phyloP scores from a whole-genome alignment of 495 filamentous ascomycete species.

The Jackrogersella minutella region DNA sequence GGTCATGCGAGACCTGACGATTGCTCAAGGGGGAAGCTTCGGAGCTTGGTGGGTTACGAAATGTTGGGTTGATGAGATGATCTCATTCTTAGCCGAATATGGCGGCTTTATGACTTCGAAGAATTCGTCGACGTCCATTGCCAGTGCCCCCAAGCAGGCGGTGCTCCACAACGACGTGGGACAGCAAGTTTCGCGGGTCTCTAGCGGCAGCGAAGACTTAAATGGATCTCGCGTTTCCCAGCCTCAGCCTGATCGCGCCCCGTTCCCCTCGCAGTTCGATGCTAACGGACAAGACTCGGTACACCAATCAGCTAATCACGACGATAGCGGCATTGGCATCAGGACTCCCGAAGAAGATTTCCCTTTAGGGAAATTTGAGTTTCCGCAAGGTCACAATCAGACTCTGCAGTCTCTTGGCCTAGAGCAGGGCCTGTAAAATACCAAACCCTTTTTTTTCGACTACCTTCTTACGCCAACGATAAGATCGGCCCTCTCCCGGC shows the following conservation, averaged over 20 bases:
- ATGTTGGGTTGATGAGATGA: constrained; percentile 96
- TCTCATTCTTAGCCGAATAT: constrained; percentile 87
- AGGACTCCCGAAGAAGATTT: constrained; percentile 67
- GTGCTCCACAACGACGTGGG: constrained; percentile 35
- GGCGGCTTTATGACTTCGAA: constrained; percentile 84
- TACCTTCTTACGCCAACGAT: not conserved
- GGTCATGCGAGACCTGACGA: constrained; percentile 80
- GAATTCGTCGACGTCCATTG: constrained; percentile 7
- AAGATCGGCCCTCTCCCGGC: not conserved
- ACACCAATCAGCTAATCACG: constrained; percentile 52
- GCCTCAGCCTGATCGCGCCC: constrained; percentile 53
- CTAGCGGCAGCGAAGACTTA: constrained; percentile 56
- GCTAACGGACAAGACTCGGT: constrained; percentile 40
- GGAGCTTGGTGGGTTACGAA: constrained; percentile 99
- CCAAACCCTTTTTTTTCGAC: not conserved
- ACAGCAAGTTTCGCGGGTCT: constrained; percentile 52
- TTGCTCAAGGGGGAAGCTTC: constrained; percentile 83
- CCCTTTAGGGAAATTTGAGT: constrained; percentile 61
- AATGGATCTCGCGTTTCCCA: constrained; percentile 46
- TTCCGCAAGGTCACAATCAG: constrained; percentile 31
- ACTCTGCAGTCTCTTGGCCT: constrained; percentile 16
- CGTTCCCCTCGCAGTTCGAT: constrained; percentile 49
- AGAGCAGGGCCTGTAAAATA: constrained; percentile 9
- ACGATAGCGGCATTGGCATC: constrained; percentile 78
- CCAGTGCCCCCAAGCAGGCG: constrained; percentile 42